Evolutionary conservation across 331 rosid genomes (phyloP).

Genomic region (Rhamnella rubrinervis): DNA sequence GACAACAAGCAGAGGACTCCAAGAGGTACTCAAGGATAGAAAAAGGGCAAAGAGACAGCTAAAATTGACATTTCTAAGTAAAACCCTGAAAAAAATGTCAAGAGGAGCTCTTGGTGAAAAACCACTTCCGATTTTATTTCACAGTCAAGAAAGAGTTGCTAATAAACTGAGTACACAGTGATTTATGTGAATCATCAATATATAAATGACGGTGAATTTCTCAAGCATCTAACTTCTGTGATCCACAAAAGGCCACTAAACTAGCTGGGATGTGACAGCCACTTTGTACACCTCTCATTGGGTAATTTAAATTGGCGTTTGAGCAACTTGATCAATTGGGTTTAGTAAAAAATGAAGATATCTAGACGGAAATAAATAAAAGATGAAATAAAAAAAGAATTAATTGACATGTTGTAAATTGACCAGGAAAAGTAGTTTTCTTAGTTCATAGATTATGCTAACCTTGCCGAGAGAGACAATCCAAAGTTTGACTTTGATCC

Average conservation of each 20-base stretch:
- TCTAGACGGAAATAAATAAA: neutral
- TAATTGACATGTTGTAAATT: neutral
- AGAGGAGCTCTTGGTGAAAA: too few species aligned
- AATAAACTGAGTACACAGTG: too few species aligned
- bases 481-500: conserved; percentile 15
- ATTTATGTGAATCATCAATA: too few species aligned
- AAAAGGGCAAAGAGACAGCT: too few species aligned
- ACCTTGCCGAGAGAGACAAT: neutral
- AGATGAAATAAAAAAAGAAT: neutral
- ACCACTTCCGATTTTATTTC: too few species aligned
- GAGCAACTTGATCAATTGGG: conserved; percentile 12
- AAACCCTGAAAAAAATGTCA: too few species aligned
- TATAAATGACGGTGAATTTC: too few species aligned
- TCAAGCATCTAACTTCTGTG: neutral
- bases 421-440: conserved; percentile 8
- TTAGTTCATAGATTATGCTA: neutral
- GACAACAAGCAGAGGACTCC: too few species aligned
- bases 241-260: neutral
- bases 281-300: conserved; percentile 3
- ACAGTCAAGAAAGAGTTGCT: too few species aligned
- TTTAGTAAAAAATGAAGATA: neutral
- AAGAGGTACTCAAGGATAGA: too few species aligned
- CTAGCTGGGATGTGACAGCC: conserved; percentile 12
- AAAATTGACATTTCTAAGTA: too few species aligned
- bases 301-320: neutral